Evolutionary conservation across 495 filamentous ascomycete genomes (phyloP).

Genomic region (Penicillium canescens): DNA sequence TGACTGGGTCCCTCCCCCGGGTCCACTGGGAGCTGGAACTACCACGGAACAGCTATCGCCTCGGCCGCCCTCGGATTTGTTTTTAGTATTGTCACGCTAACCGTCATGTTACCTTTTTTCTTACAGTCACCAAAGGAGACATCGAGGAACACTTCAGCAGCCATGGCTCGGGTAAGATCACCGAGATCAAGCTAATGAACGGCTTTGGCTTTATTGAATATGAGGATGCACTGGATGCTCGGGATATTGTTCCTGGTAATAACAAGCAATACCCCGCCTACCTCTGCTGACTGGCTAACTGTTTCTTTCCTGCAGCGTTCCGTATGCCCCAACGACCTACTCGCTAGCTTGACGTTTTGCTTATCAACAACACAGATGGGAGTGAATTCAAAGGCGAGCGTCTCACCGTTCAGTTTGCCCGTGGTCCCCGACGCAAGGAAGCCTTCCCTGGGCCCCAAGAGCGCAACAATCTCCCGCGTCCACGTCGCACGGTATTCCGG

Average conservation of each 20-base stretch:
- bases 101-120: constrained; percentile 17
- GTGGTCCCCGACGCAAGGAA: constrained; percentile 88
- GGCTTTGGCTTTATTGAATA: constrained; percentile 99
- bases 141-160: constrained; percentile 94
- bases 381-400: constrained; percentile 97
- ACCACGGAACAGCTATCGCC: neutral
- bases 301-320: constrained; percentile 41
- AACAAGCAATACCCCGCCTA: neutral
- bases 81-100: neutral
- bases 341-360: constrained; percentile 15
- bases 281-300: constrained; percentile 17
- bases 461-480: constrained; percentile 77
- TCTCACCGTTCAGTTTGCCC: constrained; percentile 95
- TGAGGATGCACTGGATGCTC: constrained; percentile 94
- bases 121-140: constrained; percentile 90
- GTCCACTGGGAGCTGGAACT: constrained; percentile 1
- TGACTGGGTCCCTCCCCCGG: neutral
- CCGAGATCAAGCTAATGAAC: constrained; percentile 99
- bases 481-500: constrained; percentile 88
- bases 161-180: constrained; percentile 95
- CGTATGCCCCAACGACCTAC: constrained; percentile 42
- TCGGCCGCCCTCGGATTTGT: constrained; percentile 10
- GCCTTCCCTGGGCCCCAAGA: constrained; percentile 64
- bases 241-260: constrained; percentile 95
- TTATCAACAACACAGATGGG: constrained; percentile 64